Conservation (phyloP, 495 filamentous ascomycete species). For the Daldinia concentrica region DNA sequence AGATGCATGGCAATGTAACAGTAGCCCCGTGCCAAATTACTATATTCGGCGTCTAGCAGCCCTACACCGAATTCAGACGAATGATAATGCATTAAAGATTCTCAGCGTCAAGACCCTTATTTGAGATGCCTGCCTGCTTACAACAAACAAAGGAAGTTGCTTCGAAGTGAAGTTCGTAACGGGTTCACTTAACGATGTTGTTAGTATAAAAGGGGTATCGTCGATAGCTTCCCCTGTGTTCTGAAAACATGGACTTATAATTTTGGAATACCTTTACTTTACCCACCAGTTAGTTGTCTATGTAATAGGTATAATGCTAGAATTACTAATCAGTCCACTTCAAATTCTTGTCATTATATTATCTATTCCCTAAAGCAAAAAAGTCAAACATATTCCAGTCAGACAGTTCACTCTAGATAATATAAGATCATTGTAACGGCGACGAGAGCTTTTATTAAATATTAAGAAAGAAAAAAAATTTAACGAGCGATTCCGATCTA, state of each 20-base stretch:
- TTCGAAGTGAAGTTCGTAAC: not conserved
- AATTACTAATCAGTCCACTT: too few species aligned
- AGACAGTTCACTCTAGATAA: not conserved
- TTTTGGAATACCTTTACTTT: too few species aligned
- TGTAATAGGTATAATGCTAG: too few species aligned
- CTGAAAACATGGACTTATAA: too few species aligned
- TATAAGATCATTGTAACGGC: not conserved
- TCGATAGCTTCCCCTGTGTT: too few species aligned
- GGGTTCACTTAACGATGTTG: too few species aligned
- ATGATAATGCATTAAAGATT: not conserved
- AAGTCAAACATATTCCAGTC: not conserved
- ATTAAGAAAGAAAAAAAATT: not conserved
- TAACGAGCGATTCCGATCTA: not conserved
- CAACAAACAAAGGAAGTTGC: not conserved
- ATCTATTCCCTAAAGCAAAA: not conserved
- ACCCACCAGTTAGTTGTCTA: too few species aligned
- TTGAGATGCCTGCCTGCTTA: not conserved
- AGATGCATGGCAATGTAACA: constrained; percentile 29
- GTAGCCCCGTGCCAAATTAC: constrained; percentile 28
- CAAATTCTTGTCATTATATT: not conserved
- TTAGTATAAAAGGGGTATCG: too few species aligned
- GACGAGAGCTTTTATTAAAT: not conserved
- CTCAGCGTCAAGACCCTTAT: not conserved
- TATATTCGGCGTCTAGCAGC: constrained; percentile 30
- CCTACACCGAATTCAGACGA: constrained; percentile 19